Percentiles rank a stretch among this genome's conserved stretches.
These are phyloP conservation scores for Hygrophoropsis aurantiaca DNA, from an alignment of 768 basidiomycete genomes.

Conservation along the genomic window DNA sequence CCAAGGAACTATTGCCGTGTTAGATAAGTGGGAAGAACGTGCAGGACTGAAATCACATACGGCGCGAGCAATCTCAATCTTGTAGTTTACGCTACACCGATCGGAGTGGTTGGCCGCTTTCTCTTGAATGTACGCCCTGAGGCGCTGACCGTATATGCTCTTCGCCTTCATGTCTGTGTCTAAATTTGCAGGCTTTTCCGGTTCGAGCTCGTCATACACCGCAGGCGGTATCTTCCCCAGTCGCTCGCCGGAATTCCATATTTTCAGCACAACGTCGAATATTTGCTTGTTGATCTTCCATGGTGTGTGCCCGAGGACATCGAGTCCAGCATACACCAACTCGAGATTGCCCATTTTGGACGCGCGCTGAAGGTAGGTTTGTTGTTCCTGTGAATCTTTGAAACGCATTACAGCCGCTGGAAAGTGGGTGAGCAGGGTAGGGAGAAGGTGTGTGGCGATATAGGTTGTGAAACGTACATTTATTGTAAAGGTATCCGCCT, in stretches of 20 bases:
- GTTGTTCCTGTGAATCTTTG: conserved; percentile 87
- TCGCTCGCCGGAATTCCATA: conserved; percentile 86
- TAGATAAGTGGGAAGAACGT: conserved; percentile 1
- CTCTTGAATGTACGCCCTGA: conserved; percentile 52
- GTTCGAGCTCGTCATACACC: conserved; percentile 62
- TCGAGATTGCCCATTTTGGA: conserved; percentile 75
- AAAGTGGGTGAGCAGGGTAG: conserved; percentile 7
- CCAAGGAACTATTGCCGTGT: conserved; percentile 63
- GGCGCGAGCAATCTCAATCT: conserved; percentile 92
- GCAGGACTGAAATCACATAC: conserved; percentile 43
- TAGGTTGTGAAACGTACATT: conserved; percentile 45
- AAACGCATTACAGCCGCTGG: conserved; percentile 83
- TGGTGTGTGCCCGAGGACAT: conserved; percentile 85
- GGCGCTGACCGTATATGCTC: conserved; percentile 53
- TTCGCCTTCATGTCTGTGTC: conserved; percentile 55
- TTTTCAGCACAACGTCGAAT: conserved; percentile 71
- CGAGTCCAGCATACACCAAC: conserved; percentile 83
- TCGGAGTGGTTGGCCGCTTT: conserved; percentile 88
- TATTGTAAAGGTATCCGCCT: conserved; percentile 84
- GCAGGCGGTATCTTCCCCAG: conserved; percentile 85
- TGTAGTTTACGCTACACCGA: conserved; percentile 92
- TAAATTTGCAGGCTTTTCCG: conserved; percentile 42
- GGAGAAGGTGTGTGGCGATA: background rate
- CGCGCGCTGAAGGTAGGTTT: conserved; percentile 73
- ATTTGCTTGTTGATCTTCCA: conserved; percentile 85